Conservation (phyloP, 2,329 filamentous ascomycete genomes). For the Fusarium buharicum region DNA sequence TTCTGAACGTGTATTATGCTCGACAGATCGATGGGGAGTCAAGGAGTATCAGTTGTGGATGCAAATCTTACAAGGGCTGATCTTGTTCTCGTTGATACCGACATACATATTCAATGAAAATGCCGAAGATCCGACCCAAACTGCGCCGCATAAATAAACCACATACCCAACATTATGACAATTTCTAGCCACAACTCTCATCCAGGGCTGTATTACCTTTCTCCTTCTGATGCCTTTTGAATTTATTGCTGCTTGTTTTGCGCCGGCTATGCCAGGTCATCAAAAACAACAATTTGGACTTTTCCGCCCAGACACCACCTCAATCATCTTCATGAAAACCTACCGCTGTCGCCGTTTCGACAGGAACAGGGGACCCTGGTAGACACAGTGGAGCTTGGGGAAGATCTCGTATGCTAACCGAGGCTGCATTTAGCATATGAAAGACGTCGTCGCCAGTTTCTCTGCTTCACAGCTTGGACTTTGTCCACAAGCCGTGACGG, state of each 20-base stretch:
- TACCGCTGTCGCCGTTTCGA: constrained; percentile 18
- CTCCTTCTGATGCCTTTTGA: not conserved
- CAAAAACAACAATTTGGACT: constrained; percentile 14
- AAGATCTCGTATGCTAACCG: constrained; percentile 31
- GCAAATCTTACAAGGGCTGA: not conserved
- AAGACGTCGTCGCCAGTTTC: constrained; percentile 17
- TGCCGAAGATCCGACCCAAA: constrained; percentile 1
- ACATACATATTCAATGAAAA: not conserved
- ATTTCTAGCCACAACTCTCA: not conserved
- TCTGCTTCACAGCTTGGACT: constrained; percentile 61
- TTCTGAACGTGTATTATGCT: not conserved
- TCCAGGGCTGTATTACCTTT: not conserved
- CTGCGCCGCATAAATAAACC: constrained; percentile 9
- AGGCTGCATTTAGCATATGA: constrained; percentile 45
- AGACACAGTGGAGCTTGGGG: constrained; percentile 8
- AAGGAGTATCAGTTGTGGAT: not conserved
- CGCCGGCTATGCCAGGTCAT: not conserved
- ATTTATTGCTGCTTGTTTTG: not conserved
- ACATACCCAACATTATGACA: not conserved
- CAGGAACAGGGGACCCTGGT: constrained; percentile 14
- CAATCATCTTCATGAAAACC: constrained; percentile 22
- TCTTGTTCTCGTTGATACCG: not conserved
- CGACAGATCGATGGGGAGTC: not conserved
- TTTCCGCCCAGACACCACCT: constrained; percentile 8
- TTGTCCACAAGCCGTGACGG: constrained; percentile 61